Base-by-base conservation (phyloP, 2,329 filamentous ascomycete genomes). In the Pezicula rhizophila region DNA sequence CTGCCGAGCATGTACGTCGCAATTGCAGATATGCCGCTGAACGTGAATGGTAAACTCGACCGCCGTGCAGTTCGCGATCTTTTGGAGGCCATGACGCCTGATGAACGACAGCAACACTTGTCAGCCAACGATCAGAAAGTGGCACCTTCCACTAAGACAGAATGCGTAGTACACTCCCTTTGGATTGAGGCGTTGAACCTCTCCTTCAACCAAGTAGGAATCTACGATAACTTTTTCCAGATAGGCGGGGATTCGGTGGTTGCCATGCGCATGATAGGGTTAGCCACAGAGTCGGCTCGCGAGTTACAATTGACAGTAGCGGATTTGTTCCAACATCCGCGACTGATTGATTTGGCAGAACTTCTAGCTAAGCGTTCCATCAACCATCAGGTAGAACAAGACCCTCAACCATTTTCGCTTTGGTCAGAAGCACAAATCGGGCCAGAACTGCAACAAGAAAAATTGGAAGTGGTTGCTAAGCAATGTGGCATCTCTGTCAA, bases 161-260 rank as follows among this genome's bases (percentile, higher is more conserved):
- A 45, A 38, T n/a, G 14, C 14, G 66, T 63, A 8, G 64, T 81
- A 4, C 70, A 70, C 10, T 59, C 63, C 4, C 63, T 77, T 10
- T 82, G 78, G 77, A 68, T 70, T 28, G 67, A 67, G 5, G 69
- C 78, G 1, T 62, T 80, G 28, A 61, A 59, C 1, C 60, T 76
- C 2, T 55, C 64, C 0, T 67, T 75, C 42, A 68, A 74, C 5
- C 65, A 73, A 2, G 77, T 45, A 46, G 45, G 37, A n/a, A 40
- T 43, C n/a, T 17, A 51, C 38, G 64, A 66, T 42, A 69, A 64
- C 51, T 71, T 71, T 57, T 66, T 67, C 50, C 52, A 51, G 2
- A 50, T 67, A 1, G 63, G 64, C 14, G 65, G 65, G 11, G 63
- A 65, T 42, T 66, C 64, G 0, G 46, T 67, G 0, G 34, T 49